Conservation (phyloP, 106 monocot genomes). For the Narthecium ossifragum region DNA sequence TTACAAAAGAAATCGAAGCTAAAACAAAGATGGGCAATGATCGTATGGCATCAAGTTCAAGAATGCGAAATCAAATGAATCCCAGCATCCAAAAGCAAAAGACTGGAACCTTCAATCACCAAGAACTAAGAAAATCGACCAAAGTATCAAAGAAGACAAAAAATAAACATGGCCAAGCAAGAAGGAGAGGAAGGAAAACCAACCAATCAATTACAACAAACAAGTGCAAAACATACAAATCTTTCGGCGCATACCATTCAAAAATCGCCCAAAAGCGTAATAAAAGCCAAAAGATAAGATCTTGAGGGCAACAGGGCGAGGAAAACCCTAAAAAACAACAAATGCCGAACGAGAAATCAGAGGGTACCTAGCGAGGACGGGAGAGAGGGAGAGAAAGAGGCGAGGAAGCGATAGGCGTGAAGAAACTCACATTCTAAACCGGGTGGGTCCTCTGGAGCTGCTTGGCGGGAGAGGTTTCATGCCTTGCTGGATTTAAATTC, state of each 20-base stretch:
- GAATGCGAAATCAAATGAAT: no score
- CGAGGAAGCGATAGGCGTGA: not conserved
- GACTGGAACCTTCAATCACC: no score
- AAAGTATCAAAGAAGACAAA: no score
- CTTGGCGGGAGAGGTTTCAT: conserved; percentile 40
- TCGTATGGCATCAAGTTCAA: no score
- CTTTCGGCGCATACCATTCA: not conserved
- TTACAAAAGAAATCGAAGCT: no score
- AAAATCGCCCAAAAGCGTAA: not conserved
- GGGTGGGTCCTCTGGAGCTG: conserved; percentile 25
- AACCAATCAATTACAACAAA: no score
- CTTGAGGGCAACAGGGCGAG: not conserved
- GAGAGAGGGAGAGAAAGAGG: not conserved
- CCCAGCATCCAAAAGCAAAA: no score
- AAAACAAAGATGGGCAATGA: no score
- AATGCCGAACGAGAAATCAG: not conserved
- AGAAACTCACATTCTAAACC: conserved; percentile 40
- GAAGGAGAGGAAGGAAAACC: not conserved
- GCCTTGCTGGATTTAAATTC: conserved; percentile 1
- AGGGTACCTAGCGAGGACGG: not conserved
- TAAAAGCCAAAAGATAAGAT: not conserved
- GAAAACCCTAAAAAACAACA: not conserved
- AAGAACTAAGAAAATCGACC: no score
- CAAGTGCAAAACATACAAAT: no score
- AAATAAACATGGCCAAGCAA: no score